phyloP scores from a whole-genome alignment of 2,329 filamentous ascomycete genomes.

The Talaromyces rugulosus region DNA sequence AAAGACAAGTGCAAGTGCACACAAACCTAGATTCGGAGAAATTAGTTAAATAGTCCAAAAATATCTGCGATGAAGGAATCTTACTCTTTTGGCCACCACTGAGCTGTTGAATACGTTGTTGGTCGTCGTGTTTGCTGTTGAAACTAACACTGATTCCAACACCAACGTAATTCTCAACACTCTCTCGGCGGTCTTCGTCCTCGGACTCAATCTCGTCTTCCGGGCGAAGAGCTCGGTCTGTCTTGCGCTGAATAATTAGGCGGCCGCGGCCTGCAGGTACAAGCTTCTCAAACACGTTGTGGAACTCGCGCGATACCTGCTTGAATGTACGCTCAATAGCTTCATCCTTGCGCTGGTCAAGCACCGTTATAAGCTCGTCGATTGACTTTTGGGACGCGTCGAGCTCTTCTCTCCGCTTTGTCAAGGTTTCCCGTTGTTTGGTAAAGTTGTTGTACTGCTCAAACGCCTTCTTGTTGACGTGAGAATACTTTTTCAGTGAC shows the following conservation, averaged over 20 bases:
- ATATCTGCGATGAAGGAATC: slow-evolving; percentile 25
- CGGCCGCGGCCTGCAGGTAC: slow-evolving; percentile 90
- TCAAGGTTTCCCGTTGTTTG: slow-evolving; percentile 80
- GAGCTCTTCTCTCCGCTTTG: slow-evolving; percentile 78
- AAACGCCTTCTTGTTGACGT: slow-evolving; percentile 99
- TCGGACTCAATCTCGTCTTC: slow-evolving; percentile 67
- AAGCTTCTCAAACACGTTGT: slow-evolving; percentile 87
- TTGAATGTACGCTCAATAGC: slow-evolving; percentile 98
- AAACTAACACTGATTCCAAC: slow-evolving; percentile 97
- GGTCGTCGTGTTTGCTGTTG: slow-evolving; percentile 97
- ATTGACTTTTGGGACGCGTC: slow-evolving; percentile 84
- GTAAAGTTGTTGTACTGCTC: slow-evolving; percentile 99
- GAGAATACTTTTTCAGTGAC: slow-evolving; percentile 89
- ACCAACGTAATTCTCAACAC: slow-evolving; percentile 91
- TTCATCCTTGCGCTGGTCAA: slow-evolving; percentile 95
- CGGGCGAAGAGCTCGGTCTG: slow-evolving; percentile 62
- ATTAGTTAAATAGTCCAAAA: not conserved
- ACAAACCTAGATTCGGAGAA: slow-evolving; percentile 60
- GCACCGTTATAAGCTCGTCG: slow-evolving; percentile 82
- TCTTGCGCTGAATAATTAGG: slow-evolving; percentile 86
- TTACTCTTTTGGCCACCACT: slow-evolving; percentile 96
- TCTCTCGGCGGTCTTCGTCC: slow-evolving; percentile 56
- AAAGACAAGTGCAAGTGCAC: slow-evolving; percentile 95
- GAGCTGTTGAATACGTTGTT: slow-evolving; percentile 95
- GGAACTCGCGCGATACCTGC: slow-evolving; percentile 91